These are phyloP conservation scores for Termitomyces eurrhizus DNA, from an alignment of 768 basidiomycete species.

Conservation along the genomic window DNA sequence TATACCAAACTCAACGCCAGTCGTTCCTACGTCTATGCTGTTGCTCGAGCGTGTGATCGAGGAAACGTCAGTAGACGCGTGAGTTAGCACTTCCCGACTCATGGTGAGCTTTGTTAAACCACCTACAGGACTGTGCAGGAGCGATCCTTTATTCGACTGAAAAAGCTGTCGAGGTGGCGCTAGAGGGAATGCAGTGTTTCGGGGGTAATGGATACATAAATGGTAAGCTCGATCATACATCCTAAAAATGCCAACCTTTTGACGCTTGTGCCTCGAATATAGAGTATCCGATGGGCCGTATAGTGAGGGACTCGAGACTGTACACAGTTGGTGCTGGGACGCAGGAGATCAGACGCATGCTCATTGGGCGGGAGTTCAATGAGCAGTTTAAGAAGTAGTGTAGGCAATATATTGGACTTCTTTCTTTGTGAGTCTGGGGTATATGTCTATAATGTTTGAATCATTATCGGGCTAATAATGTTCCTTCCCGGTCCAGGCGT, in stretches of 20 bases:
- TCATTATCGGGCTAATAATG: slow-evolving; percentile 7
- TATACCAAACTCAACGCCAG: slow-evolving; percentile 90
- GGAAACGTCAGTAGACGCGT: slow-evolving; percentile 77
- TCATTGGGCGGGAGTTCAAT: slow-evolving; percentile 93
- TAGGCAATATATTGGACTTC: neutral
- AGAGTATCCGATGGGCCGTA: slow-evolving; percentile 90
- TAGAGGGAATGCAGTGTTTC: slow-evolving; percentile 90
- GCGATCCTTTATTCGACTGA: slow-evolving; percentile 94
- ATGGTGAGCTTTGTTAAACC: neutral
- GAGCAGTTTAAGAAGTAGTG: slow-evolving; percentile 42
- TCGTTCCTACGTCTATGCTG: slow-evolving; percentile 89
- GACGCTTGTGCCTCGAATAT: slow-evolving; percentile 2
- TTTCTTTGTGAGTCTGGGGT: slow-evolving; percentile 4
- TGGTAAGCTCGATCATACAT: slow-evolving; percentile 38
- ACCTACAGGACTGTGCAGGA: slow-evolving; percentile 83
- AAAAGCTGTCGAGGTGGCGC: slow-evolving; percentile 83
- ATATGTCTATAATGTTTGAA: slow-evolving; percentile 10
- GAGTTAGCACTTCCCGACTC: slow-evolving; percentile 22
- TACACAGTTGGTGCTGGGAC: slow-evolving; percentile 97
- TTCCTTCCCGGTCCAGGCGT: slow-evolving; percentile 14
- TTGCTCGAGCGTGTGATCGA: slow-evolving; percentile 83
- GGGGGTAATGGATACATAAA: slow-evolving; percentile 97
- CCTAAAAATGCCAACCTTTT: neutral
- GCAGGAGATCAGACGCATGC: slow-evolving; percentile 91
- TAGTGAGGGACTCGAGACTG: slow-evolving; percentile 81